Evolutionary conservation across 2,329 filamentous ascomycete species (phyloP), one percentile per base, ranked within the genome.

Genomic region (Cladosporium cucumerinum): DNA sequence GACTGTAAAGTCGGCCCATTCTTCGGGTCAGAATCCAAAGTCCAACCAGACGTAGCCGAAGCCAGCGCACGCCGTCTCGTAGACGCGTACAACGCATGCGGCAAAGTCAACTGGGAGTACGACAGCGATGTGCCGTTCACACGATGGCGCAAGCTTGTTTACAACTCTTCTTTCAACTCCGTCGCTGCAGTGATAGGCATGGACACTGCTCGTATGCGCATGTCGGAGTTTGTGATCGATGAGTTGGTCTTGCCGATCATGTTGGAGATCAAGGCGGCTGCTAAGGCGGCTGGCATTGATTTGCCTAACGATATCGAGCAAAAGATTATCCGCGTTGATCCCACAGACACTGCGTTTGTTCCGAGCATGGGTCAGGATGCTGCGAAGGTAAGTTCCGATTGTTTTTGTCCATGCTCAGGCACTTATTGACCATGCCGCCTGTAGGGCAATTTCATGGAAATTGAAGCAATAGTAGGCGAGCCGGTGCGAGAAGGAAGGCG

Each of bases 311-410:
- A 78, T 7, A 69, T 84, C 2, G 76, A 81, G 21, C 77, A 83
- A 21, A 67, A 70, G 4, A 79, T 81, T 68, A 81, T 87, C 48
- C 72, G 78, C 30, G 71, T 77, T 46, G 83, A 87, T 75, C 82
- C 83, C 0, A 73, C 81, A 23, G 79, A 81, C 54, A 64, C 55
- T 25, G 54, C 55, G 30, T 64, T 84, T 66, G 77, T 78, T 66
- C 85, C 84, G 0, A 85, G 82, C 68, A 86, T 86, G 84, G 75
- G 80, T 18, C 80, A 82, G 66, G 85, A 87, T 72, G 73, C 80
- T 8, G 74, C 78, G 39, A 85, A 86, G 77, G 71, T 61, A 48
- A n/a, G n/a, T n/a, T n/a, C n/a, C n/a, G n/a, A n/a, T n/a, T n/a
- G n/a, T n/a, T n/a, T n/a, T n/a, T n/a, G n/a, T n/a, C n/a, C n/a